phyloP scores from a whole-genome alignment of 108 stramenopile species.

The Discostella stelligeroides region DNA sequence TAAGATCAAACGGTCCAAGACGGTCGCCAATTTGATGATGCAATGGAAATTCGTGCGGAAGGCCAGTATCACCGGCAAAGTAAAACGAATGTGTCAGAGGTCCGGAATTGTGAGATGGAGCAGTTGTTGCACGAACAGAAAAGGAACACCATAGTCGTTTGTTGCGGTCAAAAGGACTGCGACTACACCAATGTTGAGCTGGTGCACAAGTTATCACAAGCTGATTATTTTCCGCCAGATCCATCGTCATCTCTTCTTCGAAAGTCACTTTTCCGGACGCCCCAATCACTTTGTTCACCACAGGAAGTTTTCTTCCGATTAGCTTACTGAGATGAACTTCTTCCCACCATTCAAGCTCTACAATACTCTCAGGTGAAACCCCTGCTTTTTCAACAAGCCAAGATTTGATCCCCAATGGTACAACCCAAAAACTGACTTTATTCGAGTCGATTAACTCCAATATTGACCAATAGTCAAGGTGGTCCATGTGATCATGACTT shows the following conservation, averaged over 20 bases:
- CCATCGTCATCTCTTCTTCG: neutral
- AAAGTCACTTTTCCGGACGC: slow-evolving; percentile 30
- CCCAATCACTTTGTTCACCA: slow-evolving; percentile 45
- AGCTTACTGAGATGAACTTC: slow-evolving; percentile 36
- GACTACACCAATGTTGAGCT: slow-evolving; percentile 89
- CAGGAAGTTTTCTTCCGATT: slow-evolving; percentile 2
- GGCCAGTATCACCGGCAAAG: slow-evolving; percentile 89
- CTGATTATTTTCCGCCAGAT: slow-evolving; percentile 21
- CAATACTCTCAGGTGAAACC: slow-evolving; percentile 55
- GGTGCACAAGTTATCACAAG: slow-evolving; percentile 75
- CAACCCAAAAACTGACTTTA: slow-evolving; percentile 66
- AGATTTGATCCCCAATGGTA: slow-evolving; percentile 75
- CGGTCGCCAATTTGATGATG: slow-evolving; percentile 85
- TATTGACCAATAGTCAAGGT: slow-evolving; percentile 69
- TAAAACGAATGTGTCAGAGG: slow-evolving; percentile 63
- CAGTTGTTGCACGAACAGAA: slow-evolving; percentile 54
- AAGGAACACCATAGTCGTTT: slow-evolving; percentile 89
- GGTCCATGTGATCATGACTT: slow-evolving; percentile 89
- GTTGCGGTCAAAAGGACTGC: slow-evolving; percentile 89
- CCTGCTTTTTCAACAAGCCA: slow-evolving; percentile 70
- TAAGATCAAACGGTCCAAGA: slow-evolving; percentile 85
- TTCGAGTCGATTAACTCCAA: slow-evolving; percentile 50
- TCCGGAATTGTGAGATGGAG: neutral
- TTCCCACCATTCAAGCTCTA: slow-evolving; percentile 95
- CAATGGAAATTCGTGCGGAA: slow-evolving; percentile 73